These are phyloP conservation scores for Talaromyces amestolkiae DNA, from an alignment of 2,329 filamentous ascomycete genomes.

Conservation along the genomic window DNA sequence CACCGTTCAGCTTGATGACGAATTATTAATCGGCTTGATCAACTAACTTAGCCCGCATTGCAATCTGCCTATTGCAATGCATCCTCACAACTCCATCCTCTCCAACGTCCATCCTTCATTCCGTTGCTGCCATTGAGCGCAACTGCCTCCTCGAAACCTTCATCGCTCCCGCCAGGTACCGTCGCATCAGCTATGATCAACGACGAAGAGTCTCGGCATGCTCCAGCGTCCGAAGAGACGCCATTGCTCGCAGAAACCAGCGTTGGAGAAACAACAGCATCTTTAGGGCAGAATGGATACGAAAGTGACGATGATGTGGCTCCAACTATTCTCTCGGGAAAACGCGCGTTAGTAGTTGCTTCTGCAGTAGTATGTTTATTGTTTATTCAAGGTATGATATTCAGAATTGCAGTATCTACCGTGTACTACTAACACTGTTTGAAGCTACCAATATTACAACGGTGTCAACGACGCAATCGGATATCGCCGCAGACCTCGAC, in stretches of 20 bases:
- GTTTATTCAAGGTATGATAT: conserved; percentile 26
- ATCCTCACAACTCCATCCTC: background rate
- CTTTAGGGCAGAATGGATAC: background rate
- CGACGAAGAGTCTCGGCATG: conserved; percentile 4
- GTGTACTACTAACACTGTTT: background rate
- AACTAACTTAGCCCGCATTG: background rate
- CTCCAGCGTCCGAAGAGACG: conserved; percentile 5
- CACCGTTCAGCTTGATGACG: background rate
- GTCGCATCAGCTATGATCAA: background rate
- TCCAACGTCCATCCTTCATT: background rate
- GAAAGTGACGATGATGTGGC: conserved; percentile 5
- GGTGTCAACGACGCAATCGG: conserved; percentile 76
- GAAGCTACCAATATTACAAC: conserved; percentile 70
- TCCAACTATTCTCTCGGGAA: conserved; percentile 3
- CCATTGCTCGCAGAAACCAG: conserved; percentile 6
- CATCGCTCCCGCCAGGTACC: background rate
- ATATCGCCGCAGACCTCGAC: conserved; percentile 71
- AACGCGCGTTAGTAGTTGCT: conserved; percentile 22
- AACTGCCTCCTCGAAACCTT: background rate
- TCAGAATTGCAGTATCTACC: background rate
- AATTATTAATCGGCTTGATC: conserved; percentile 1
- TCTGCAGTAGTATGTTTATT: conserved; percentile 29
- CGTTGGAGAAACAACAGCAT: background rate
- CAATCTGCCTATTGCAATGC: background rate
- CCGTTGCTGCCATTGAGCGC: background rate